phyloP scores from a whole-genome alignment of 768 basidiomycete genomes.

The Amanita molliuscula region DNA sequence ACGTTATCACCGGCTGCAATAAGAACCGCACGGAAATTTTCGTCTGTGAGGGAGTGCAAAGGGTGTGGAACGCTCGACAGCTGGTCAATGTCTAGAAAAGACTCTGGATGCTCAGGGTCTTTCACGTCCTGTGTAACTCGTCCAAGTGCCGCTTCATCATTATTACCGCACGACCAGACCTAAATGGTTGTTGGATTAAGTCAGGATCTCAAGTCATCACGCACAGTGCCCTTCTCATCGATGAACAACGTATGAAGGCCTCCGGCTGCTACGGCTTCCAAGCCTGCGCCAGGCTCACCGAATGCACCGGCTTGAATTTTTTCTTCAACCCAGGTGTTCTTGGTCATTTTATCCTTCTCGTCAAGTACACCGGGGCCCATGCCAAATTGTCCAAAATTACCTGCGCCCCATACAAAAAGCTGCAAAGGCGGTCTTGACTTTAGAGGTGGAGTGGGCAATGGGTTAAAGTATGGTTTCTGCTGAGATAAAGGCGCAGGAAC shows the following conservation, averaged over 20 bases:
- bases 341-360: slow-evolving; percentile 68
- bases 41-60: slow-evolving; percentile 57
- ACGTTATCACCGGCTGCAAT: slow-evolving; percentile 84
- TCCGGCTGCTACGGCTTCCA: slow-evolving; percentile 73
- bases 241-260: slow-evolving; percentile 86
- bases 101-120: slow-evolving; percentile 50
- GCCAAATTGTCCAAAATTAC: slow-evolving; percentile 94
- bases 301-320: slow-evolving; percentile 64
- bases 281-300: slow-evolving; percentile 64
- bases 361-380: slow-evolving; percentile 67
- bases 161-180: slow-evolving; percentile 82
- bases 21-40: slow-evolving; percentile 76
- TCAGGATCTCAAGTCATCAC: slow-evolving; percentile 20
- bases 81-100: slow-evolving; percentile 44
- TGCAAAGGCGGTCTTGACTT: slow-evolving; percentile 56
- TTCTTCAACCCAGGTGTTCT: slow-evolving; percentile 68
- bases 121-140: slow-evolving; percentile 54
- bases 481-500: slow-evolving; percentile 24
- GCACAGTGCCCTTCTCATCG: slow-evolving; percentile 82
- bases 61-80: slow-evolving; percentile 54
- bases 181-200: slow-evolving; percentile 17
- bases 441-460: slow-evolving; percentile 48
- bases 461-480: slow-evolving; percentile 51
- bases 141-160: slow-evolving; percentile 85
- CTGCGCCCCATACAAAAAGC: slow-evolving; percentile 84